Conservation (phyloP, 306 rosid species). For the Crotalaria pallida region DNA sequence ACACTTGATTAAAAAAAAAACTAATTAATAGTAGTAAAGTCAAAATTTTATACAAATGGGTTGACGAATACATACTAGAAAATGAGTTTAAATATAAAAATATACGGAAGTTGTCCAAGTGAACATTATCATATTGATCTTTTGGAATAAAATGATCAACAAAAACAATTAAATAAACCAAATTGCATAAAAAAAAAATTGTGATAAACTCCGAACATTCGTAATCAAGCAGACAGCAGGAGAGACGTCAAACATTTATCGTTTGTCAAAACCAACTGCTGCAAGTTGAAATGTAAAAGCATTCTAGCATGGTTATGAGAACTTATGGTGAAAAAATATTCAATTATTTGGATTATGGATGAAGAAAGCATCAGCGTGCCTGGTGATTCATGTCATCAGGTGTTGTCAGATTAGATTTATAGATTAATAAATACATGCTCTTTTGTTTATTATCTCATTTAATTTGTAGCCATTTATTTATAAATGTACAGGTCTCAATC, state of each 20-base stretch:
- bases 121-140: conserved; percentile 5
- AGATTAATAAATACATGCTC: no score
- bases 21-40: no score
- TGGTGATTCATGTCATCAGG: neutral
- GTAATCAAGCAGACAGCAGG: neutral
- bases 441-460: neutral
- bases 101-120: neutral
- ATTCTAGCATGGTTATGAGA: neutral
- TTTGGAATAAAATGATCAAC: neutral
- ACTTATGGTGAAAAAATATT: neutral
- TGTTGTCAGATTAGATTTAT: neutral
- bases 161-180: neutral
- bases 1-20: no score
- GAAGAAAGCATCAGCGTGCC: neutral
- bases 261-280: neutral
- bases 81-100: neutral
- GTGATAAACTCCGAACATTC: neutral
- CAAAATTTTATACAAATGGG: neutral
- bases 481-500: neutral
- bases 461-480: neutral
- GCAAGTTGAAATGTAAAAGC: neutral
- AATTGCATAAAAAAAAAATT: neutral
- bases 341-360: neutral
- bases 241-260: neutral
- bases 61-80: neutral